Conservation (phyloP, 305 asterid species). For the Fraxinus angustifolia region DNA sequence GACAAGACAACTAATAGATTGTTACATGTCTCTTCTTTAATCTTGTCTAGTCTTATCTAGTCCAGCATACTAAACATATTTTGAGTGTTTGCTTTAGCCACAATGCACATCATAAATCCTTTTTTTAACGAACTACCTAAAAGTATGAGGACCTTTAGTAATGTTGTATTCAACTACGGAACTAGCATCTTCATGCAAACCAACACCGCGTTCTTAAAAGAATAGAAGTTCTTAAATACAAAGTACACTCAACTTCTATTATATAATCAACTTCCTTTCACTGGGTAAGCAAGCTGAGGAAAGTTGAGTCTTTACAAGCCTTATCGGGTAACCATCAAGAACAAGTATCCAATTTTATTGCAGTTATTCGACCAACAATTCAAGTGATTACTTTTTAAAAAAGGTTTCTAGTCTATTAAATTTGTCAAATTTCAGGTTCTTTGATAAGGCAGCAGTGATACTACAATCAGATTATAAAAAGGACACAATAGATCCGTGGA, state of each 20-base stretch:
- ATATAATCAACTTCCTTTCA: neutral
- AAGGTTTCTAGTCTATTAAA: neutral
- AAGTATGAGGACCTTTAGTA: neutral
- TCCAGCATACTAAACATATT: neutral
- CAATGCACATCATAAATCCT: neutral
- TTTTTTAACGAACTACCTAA: neutral
- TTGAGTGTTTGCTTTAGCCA: neutral
- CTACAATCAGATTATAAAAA: slow-evolving; percentile 38
- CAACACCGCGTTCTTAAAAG: neutral
- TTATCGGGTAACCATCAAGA: neutral
- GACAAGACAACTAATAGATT: neutral
- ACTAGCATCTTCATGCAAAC: neutral
- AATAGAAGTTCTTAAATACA: neutral
- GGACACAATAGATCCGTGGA: slow-evolving; percentile 54
- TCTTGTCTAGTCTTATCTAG: neutral
- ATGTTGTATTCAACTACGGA: neutral
- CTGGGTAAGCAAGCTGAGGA: neutral
- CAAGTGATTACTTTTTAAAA: neutral
- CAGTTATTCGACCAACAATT: neutral
- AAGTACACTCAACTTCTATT: neutral
- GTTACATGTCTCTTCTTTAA: neutral
- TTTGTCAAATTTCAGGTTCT: slow-evolving; percentile 43
- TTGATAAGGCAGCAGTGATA: slow-evolving; percentile 80
- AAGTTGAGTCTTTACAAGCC: neutral
- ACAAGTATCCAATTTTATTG: neutral